Evolutionary conservation across 257 asterid genomes (phyloP).

Genomic region (Petunia secreta): DNA sequence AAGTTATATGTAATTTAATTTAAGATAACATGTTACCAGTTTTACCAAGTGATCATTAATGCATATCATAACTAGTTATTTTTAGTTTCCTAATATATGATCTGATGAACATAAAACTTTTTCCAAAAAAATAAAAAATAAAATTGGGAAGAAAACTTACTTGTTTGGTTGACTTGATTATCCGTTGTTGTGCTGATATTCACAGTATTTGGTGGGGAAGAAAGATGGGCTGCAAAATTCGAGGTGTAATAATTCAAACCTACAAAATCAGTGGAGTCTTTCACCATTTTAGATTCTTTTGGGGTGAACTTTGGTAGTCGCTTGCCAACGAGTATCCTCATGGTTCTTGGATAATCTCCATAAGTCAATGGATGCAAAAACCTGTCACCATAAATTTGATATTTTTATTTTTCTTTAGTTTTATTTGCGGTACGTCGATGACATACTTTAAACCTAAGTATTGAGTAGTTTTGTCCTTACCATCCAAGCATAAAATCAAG

Average conservation of each 20-base stretch:
- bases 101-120: too few species aligned
- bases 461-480: conserved; percentile 30
- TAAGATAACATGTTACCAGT: too few species aligned
- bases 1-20: too few species aligned
- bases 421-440: not conserved
- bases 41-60: too few species aligned
- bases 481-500: conserved; percentile 69
- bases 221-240: conserved; percentile 39
- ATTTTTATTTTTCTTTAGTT: not conserved
- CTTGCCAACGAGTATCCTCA: conserved; percentile 43
- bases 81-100: too few species aligned
- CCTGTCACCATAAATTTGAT: conserved; percentile 38
- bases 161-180: conserved; percentile 25
- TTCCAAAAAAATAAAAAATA: too few species aligned
- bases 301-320: conserved; percentile 54
- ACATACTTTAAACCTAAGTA: not conserved
- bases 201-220: not conserved
- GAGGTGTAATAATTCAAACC: conserved; percentile 66
- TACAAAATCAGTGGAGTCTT: conserved; percentile 55
- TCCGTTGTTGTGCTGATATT: conserved; percentile 36
- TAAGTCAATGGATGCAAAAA: conserved; percentile 47
- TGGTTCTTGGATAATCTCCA: conserved; percentile 57
- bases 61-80: too few species aligned
- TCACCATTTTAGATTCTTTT: conserved; percentile 35
- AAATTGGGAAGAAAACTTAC: too few species aligned